Base-by-base conservation (phyloP, 176 grass and related monocot species). In the Phoenix roebelenii region DNA sequence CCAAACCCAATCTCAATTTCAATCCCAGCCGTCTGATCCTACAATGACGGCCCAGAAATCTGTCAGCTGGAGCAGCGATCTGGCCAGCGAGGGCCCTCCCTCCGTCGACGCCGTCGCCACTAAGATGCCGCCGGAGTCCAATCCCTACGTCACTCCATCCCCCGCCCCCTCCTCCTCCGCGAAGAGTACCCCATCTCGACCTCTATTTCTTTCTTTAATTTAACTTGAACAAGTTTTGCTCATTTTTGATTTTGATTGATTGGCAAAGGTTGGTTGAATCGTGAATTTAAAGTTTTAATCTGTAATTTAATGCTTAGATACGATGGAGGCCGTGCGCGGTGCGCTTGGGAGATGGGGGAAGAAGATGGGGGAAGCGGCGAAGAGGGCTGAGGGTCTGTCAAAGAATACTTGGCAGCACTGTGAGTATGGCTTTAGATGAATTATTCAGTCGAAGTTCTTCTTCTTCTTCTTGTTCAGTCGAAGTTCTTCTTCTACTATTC, bases 351-450 rank as follows among this genome's bases (percentile, higher is more conserved):
- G 79, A 51, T 97, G 93, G 93, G 84, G 84, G 62, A 76, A 75
- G 53, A 98, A 83, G 68, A 76, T 88, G 14, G 84, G 93, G 39
- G 86, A 91, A 68, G 64, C 84, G 16, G 70, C 73, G 3, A 78
- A 78, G 79, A 92, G 83, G 59, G 84, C 93, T 7, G 93, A 98
- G 81, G 93, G 85, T 49, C 59, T 98, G 58, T 98, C 93, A 7
- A 79, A 71, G 76, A 92, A 88, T 76, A 98, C 93, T 20, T 98
- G 93, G 93, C 93, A 92, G 71, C 93, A 98, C 66, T 30, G 93
- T 98, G 62, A 78, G 87, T 55, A 52, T 16, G 3, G 15, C 1
- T 65, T 63, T 22, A 7, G 18, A 25, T 52, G 16, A 23, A 22
- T 5, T 2, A 18, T 14, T n/a, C 25, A 52, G 25, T 25, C 25